phyloP scores from a whole-genome alignment of 768 basidiomycete genomes.

The Psilocybe cyanescens region DNA sequence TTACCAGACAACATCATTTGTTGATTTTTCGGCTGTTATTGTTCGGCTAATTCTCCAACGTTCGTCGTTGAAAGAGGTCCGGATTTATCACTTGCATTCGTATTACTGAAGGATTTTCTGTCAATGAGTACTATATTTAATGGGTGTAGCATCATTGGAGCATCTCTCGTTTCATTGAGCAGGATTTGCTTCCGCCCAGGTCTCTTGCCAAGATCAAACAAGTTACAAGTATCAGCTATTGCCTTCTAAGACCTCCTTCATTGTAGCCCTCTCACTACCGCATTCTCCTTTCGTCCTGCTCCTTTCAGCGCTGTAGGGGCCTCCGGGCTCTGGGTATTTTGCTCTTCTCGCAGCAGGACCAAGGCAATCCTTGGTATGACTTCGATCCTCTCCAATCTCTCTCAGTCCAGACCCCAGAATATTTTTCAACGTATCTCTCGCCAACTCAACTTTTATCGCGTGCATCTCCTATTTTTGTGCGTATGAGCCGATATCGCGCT shows the following conservation, averaged over 20 bases:
- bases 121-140: neutral
- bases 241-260: neutral
- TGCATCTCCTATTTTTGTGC: constrained; percentile 66
- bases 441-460: constrained; percentile 70
- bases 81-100: too few species aligned
- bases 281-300: neutral
- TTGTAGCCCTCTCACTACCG: neutral
- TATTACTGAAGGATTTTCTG: neutral
- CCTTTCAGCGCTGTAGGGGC: neutral
- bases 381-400: constrained; percentile 15
- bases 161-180: neutral
- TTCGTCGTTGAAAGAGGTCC: neutral
- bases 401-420: constrained; percentile 3
- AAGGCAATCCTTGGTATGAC: constrained; percentile 19
- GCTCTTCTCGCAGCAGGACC: neutral
- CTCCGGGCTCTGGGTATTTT: neutral
- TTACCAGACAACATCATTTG: neutral
- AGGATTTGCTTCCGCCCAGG: constrained; percentile 8
- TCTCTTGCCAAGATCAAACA: constrained; percentile 4
- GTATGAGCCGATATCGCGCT: constrained; percentile 25
- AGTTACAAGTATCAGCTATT: too few species aligned
- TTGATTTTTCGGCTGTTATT: neutral
- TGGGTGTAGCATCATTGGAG: neutral
- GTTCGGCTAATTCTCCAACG: neutral
- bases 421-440: constrained; percentile 38